Evolutionary conservation across 2,329 filamentous ascomycete species (phyloP), one percentile per base, ranked within the genome.

Genomic region (Colletotrichum somersetense): DNA sequence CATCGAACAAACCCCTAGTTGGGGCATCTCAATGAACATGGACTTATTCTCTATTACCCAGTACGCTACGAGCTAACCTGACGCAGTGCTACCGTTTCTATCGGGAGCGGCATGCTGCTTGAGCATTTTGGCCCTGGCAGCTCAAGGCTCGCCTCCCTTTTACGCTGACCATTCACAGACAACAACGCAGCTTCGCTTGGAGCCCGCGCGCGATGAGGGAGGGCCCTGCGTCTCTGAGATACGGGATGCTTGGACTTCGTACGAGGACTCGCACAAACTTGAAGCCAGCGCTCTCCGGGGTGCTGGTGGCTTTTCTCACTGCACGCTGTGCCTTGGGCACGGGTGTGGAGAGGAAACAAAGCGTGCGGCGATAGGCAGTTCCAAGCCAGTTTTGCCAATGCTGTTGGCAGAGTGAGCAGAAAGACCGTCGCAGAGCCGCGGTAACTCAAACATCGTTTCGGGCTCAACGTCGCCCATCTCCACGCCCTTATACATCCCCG

Each of bases 301-400:
- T 74, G 74, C 77, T 76, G 73, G 75, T 40, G 75, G 77, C 80
- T 87, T 87, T 87, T 85, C 87, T 88, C 87, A 86, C 85, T 87
- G 81, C 84, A 81, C 75, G 12, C 80, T 78, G 76, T 80, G 83
- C 85, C 83, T 82, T 71, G 80, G 67, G 86, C 79, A 80, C 78
- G 81, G 85, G 77, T 83, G 86, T 76, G 83, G 87, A 84, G 87
- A 87, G 87, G 85, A 35, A 50, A 52, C 18, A 16, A 20, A 16
- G 63, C 35, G 7, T 58, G 40, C 2, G 16, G 11, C 10, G 26
- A 44, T 8, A 10, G 57, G 35, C 7, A 35, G 26, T 30, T 30
- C 26, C 26, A 30, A 30, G 26, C 26, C 26, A 30, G 3, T 30
- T 3, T 30, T 30, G 26, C 26, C 2, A 30, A 3, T 30, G 26